Percentiles rank a stretch among this genome's conserved stretches.
These are phyloP conservation scores for Phytophthora niederhauseri DNA, from an alignment of 352 stramenopile species.

Conservation along the genomic window DNA sequence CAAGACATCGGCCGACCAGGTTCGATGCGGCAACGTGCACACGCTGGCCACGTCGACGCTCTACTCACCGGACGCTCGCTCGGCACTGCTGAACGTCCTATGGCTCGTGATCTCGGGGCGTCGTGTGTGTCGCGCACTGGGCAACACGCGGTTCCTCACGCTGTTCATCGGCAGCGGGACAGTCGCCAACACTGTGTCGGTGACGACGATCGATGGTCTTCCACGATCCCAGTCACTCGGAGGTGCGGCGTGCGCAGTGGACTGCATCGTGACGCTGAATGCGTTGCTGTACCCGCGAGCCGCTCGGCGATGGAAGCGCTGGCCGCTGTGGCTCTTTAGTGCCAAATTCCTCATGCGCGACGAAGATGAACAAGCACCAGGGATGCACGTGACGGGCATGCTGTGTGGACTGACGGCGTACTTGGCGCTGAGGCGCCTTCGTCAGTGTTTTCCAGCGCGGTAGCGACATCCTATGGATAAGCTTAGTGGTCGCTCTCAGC, in stretches of 20 bases:
- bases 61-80: neutral
- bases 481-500: too few species aligned
- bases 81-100: slow-evolving; percentile 10
- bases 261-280: slow-evolving; percentile 34
- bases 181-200: slow-evolving; percentile 17
- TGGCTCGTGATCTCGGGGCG: slow-evolving; percentile 21
- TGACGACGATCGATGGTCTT: slow-evolving; percentile 7
- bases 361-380: slow-evolving; percentile 13
- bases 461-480: too few species aligned
- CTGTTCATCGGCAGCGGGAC: slow-evolving; percentile 21
- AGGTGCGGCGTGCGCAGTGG: slow-evolving; percentile 14
- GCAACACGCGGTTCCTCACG: slow-evolving; percentile 18
- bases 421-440: slow-evolving; percentile 18
- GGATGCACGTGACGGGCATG: slow-evolving; percentile 15
- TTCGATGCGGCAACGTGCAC: neutral
- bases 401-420: slow-evolving; percentile 28
- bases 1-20: neutral
- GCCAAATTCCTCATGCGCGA: slow-evolving; percentile 25
- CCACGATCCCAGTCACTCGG: slow-evolving; percentile 4
- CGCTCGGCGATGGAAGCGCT: slow-evolving; percentile 23
- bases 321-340: slow-evolving; percentile 30
- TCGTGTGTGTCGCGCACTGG: slow-evolving; percentile 25
- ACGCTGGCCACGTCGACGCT: neutral
- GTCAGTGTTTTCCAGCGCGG: slow-evolving; percentile 7
- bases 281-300: slow-evolving; percentile 33